Percentiles rank a stretch among this genome's conserved stretches.
Evolutionary conservation across 2,329 filamentous ascomycete species (phyloP).

Genomic region (Diaporthe capsici): DNA sequence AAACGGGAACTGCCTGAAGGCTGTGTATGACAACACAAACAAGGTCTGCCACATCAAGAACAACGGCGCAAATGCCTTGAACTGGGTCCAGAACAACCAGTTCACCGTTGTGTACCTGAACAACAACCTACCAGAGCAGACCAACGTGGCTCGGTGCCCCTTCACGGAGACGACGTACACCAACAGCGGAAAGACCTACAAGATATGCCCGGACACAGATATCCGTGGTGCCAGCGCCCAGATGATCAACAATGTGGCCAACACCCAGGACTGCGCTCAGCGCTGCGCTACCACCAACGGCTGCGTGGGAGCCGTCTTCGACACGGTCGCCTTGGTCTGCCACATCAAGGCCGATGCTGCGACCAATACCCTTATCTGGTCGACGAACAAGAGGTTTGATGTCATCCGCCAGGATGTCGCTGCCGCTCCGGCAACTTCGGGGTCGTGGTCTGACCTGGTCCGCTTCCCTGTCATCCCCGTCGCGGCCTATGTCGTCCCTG

Average conservation of each 20-base stretch:
- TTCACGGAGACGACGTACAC: slow-evolving; percentile 21
- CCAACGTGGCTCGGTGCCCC: slow-evolving; percentile 30
- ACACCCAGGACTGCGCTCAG: slow-evolving; percentile 25
- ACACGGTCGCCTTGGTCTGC: slow-evolving; percentile 6
- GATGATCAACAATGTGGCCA: slow-evolving; percentile 28
- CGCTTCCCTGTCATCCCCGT: slow-evolving; percentile 48
- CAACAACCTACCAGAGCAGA: slow-evolving; percentile 27
- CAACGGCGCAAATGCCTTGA: slow-evolving; percentile 19
- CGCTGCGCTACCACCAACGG: slow-evolving; percentile 25
- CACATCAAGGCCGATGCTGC: slow-evolving; percentile 34
- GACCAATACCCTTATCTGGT: slow-evolving; percentile 33
- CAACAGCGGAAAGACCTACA: slow-evolving; percentile 14
- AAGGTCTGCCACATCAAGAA: slow-evolving; percentile 34
- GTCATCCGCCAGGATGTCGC: slow-evolving; percentile 26
- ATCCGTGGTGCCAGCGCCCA: slow-evolving; percentile 16
- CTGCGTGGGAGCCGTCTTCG: slow-evolving; percentile 25
- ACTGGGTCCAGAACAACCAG: slow-evolving; percentile 28
- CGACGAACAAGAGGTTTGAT: slow-evolving; percentile 31
- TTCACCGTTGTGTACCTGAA: slow-evolving; percentile 28
- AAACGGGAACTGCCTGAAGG: slow-evolving; percentile 22
- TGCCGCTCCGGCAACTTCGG: slow-evolving; percentile 43
- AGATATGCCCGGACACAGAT: slow-evolving; percentile 26
- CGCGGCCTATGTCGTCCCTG: slow-evolving; percentile 48
- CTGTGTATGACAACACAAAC: slow-evolving; percentile 28
- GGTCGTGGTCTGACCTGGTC: slow-evolving; percentile 47